Evolutionary conservation across 2,329 filamentous ascomycete genomes (phyloP), one percentile per base, ranked within the genome.

Genomic region (Talaromyces sp.): DNA sequence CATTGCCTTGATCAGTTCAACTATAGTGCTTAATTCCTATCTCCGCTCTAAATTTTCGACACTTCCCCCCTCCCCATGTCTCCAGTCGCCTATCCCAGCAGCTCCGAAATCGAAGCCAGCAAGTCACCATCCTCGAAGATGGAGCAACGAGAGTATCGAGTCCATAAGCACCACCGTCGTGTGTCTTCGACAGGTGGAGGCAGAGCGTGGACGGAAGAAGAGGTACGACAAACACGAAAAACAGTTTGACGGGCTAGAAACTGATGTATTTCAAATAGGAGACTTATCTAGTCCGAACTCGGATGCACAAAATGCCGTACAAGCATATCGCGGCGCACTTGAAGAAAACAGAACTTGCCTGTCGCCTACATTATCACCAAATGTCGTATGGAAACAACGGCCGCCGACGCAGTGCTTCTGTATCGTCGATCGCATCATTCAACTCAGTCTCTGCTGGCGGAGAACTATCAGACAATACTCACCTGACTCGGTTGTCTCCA

Each of bases 301-400:
- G 89, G 59, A 83, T 89, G 67, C 88, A 92, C 68, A 93, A 93
- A 77, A 91, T 93, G 85, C 89, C 89, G 0, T 94, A 94, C 76
- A 94, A 93, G 80, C 89, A 93, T 71, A 94, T 94, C 70, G 89
- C 89, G 59, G 84, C 87, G 60, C 87, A 92, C 66, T 78, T 94
- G 65, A 90, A 91, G 76, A 95, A 94, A 80, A 94, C 89, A 0
- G 89, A 94, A 77, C 80, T 94, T 60, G 89, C 89, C 50, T 95
- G 89, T 76, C 89, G 90, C 62, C 82, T 95, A 62, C 90, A 94
- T 75, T 93, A 90, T 71, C 89, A 95, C 69, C 89, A 94, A 69
- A 82, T 94, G 62, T 91, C 87, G 63, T 89, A 91, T 70, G 89
- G 89, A 59, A 89, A 84, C 77, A 89, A 89, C 76, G 86, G 89